phyloP scores from a whole-genome alignment of 2,329 filamentous ascomycete species.

The Ascochyta viciae-villosae region DNA sequence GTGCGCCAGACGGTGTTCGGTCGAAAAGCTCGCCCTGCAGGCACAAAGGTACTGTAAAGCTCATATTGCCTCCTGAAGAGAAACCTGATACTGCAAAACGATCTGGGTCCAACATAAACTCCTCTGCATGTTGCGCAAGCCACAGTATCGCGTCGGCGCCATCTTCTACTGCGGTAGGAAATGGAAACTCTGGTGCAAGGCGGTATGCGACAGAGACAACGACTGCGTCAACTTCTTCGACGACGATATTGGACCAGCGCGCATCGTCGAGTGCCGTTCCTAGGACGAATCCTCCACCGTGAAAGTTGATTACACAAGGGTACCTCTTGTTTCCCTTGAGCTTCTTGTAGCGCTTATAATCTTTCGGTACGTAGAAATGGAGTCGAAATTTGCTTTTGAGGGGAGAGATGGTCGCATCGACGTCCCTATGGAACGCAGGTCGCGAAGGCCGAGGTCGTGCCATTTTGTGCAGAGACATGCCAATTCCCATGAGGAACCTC shows the following conservation, averaged over 20 bases:
- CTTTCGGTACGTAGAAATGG: constrained; percentile 67
- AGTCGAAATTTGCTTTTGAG: constrained; percentile 59
- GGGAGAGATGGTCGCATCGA: constrained; percentile 59
- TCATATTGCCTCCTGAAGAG: constrained; percentile 68
- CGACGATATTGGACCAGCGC: constrained; percentile 64
- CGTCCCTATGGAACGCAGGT: constrained; percentile 65
- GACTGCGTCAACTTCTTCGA: constrained; percentile 63
- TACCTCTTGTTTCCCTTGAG: constrained; percentile 55
- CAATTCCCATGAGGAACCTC: constrained; percentile 71
- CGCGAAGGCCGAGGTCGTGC: constrained; percentile 66
- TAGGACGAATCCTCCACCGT: constrained; percentile 69
- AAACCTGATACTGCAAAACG: constrained; percentile 68
- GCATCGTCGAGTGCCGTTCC: constrained; percentile 67
- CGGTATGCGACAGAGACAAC: constrained; percentile 69
- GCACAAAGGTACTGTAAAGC: constrained; percentile 66
- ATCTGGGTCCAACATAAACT: constrained; percentile 63
- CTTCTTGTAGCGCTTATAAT: constrained; percentile 54
- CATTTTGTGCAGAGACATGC: constrained; percentile 71
- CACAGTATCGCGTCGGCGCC: constrained; percentile 68
- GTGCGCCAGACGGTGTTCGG: constrained; percentile 34
- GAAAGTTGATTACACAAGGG: constrained; percentile 68
- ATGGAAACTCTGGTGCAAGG: constrained; percentile 66
- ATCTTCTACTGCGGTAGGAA: constrained; percentile 69
- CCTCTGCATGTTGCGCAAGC: constrained; percentile 62
- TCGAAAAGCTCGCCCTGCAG: constrained; percentile 58